A percentile compares a stretch with the other conserved stretches of the same genome.
Evolutionary conservation across 352 stramenopile genomes (phyloP).

Genomic region (Globisporangium irregulare): DNA sequence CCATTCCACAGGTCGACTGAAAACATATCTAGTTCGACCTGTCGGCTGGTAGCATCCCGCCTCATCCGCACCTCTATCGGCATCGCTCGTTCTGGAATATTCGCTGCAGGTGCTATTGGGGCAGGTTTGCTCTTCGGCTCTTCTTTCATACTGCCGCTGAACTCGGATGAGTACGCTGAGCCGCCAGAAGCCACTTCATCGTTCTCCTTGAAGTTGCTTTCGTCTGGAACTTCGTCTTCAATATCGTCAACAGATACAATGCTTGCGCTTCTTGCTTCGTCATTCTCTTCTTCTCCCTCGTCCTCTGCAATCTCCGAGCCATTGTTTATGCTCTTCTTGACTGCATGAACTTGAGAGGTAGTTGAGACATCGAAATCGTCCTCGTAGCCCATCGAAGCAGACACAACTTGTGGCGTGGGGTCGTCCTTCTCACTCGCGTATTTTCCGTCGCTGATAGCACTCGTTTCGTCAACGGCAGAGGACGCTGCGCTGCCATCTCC

Average conservation of each 20-base stretch:
- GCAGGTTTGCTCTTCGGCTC: not conserved
- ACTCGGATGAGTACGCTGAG: conserved; percentile 5
- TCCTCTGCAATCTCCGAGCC: conserved; percentile 7
- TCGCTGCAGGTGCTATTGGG: not conserved
- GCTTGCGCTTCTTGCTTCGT: not conserved
- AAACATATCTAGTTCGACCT: not conserved
- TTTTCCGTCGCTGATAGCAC: not conserved
- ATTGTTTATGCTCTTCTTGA: not conserved
- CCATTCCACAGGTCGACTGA: not conserved
- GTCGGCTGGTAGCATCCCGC: not conserved
- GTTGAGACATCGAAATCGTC: conserved; percentile 44
- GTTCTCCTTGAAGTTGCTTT: not conserved
- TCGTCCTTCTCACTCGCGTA: not conserved
- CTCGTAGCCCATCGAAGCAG: conserved; percentile 28
- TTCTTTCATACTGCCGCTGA: not conserved
- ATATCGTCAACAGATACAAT: not conserved
- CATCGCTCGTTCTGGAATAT: not conserved
- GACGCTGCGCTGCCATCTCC: conserved; percentile 5
- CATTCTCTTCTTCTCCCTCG: not conserved
- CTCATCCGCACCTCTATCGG: not conserved
- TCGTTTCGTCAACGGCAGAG: not conserved
- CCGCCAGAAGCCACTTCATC: not conserved
- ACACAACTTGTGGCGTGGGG: not conserved
- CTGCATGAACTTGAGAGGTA: conserved; percentile 16
- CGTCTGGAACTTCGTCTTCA: not conserved